Percentiles rank a stretch among this genome's conserved stretches.
phyloP scores from a whole-genome alignment of 805 yeast genomes.

The Candida gorgasii region DNA sequence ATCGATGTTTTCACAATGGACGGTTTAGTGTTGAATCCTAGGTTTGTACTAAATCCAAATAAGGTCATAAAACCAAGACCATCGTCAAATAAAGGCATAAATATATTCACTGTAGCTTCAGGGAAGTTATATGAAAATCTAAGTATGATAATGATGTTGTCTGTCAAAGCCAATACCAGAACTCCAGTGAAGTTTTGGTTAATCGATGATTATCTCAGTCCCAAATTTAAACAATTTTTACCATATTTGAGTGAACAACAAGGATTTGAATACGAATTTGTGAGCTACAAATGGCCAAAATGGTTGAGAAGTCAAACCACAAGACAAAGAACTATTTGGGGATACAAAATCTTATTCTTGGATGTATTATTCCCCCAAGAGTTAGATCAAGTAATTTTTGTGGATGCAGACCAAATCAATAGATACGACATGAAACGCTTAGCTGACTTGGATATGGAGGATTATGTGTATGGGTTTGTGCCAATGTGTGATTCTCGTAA shows the following conservation, averaged over 20 bases:
- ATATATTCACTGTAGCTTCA: conserved; percentile 80
- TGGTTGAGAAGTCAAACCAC: conserved; percentile 84
- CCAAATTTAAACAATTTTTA: conserved; percentile 61
- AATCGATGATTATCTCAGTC: conserved; percentile 77
- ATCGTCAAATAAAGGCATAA: conserved; percentile 55
- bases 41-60: conserved; percentile 32
- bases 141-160: conserved; percentile 74
- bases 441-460: conserved; percentile 66
- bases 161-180: conserved; percentile 68
- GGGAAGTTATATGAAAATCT: conserved; percentile 79
- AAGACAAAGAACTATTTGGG: conserved; percentile 81
- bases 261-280: conserved; percentile 69
- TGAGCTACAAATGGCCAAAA: conserved; percentile 90
- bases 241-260: conserved; percentile 57
- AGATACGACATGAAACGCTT: conserved; percentile 73
- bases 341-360: conserved; percentile 79
- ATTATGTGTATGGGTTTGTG: conserved; percentile 82
- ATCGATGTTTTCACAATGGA: conserved; percentile 44
- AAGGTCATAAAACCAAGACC: conserved; percentile 1
- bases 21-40: conserved; percentile 49
- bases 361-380: conserved; percentile 86
- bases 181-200: conserved; percentile 78
- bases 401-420: conserved; percentile 83
- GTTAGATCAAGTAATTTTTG: conserved; percentile 73
- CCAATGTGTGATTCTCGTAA: conserved; percentile 83